Evolutionary conservation across 2,329 filamentous ascomycete species (phyloP), one percentile per base, ranked within the genome.

Genomic region (Venturia asperata): DNA sequence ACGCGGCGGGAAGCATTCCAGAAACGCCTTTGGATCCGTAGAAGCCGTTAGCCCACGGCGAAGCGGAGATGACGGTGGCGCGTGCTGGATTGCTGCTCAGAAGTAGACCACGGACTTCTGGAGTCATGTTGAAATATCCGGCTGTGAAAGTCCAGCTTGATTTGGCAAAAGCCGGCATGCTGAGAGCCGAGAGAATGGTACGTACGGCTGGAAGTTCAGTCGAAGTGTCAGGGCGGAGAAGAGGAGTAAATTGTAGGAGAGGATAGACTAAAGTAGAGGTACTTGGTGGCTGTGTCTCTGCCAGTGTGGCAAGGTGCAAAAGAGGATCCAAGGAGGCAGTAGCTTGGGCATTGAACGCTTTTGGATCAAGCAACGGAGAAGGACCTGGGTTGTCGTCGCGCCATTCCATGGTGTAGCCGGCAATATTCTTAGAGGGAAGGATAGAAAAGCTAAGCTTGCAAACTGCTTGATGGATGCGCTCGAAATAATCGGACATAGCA

Each of bases 111-210:
- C 90, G 92, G 24, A 97, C 84, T 4, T 87, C 86, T 0, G 92
- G 89, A 7, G 92, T 92, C 65, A 96, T 96, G 78, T 99, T 99
- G 80, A 99, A 99, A 78, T 99, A 99, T 63, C 94, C 94, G 0
- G 94, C 94, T 0, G 94, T 97, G 75, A 99, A 97, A 0, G 91
- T 94, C 94, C 94, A 99, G 17, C 86, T 88, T 0, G 89, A 90
- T 42, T 85, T 82, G 11, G 81, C 78, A 70, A 91, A 89, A 13
- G 41, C 41, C 6, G 82, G 78, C 0, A 88, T 84, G 55, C 83
- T 81, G 6, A 97, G 82, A 34, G 95, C 83, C 47, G 83, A 83
- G 3, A 97, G 82, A 47, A 97, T 83, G 58, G 84, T 84, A 0
- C 86, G 91, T 21, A 99, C 79, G 19, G 89, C 88, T 0, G 91